Evolutionary conservation across 2,329 filamentous ascomycete species (phyloP).

Genomic region (Simplicillium aogashimaense): DNA sequence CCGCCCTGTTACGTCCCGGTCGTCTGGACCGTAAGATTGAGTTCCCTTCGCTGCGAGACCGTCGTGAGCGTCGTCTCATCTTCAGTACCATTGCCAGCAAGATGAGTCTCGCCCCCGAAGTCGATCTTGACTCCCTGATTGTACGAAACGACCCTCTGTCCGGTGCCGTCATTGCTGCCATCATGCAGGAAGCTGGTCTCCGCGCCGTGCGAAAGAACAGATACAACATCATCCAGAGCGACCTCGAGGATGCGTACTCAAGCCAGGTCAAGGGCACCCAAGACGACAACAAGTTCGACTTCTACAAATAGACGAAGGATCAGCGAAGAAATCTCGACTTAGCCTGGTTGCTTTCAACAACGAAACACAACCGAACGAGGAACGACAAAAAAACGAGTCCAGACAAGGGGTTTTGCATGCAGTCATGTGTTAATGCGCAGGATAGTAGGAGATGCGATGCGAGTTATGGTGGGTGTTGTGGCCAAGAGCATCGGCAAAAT

Average conservation of each 20-base stretch:
- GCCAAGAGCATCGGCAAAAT: too few species aligned
- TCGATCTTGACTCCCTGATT: conserved; percentile 91
- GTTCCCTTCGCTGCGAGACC: conserved; percentile 89
- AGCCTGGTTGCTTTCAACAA: neutral
- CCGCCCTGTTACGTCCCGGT: conserved; percentile 85
- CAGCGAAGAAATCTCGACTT: neutral
- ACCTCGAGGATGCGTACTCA: conserved; percentile 94
- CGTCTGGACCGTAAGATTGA: conserved; percentile 98
- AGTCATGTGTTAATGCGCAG: too few species aligned
- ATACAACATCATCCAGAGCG: conserved; percentile 97
- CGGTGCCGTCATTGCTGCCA: conserved; percentile 91
- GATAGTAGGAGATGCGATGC: too few species aligned
- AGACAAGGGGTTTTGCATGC: too few species aligned
- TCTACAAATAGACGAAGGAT: conserved; percentile 61
- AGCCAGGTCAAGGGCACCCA: conserved; percentile 80
- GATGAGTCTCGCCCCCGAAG: conserved; percentile 95
- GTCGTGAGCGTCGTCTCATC: conserved; percentile 89
- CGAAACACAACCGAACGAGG: conserved; percentile 2
- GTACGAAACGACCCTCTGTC: conserved; percentile 93
- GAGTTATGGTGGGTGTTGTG: too few species aligned
- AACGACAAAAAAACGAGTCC: conserved; percentile 1
- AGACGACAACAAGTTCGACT: conserved; percentile 73
- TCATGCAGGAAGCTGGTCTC: conserved; percentile 97
- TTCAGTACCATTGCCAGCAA: conserved; percentile 95
- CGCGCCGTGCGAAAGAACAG: conserved; percentile 93